phyloP scores from a whole-genome alignment of 352 stramenopile species.

The Phytophthora cajani region DNA sequence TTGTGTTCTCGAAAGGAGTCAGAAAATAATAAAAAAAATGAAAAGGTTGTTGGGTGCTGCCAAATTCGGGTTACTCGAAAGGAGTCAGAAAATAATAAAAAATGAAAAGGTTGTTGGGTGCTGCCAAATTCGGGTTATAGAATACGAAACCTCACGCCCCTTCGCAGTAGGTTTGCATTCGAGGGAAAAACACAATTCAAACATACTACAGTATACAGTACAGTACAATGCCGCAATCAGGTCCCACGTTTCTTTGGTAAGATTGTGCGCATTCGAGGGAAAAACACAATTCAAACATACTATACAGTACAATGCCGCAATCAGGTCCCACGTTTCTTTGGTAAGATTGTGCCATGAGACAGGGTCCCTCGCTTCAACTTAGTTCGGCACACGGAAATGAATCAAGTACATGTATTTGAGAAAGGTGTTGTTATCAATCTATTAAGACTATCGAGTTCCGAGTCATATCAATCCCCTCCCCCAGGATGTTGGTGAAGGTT shows the following conservation, averaged over 20 bases:
- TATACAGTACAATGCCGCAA: neutral
- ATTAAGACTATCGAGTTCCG: neutral
- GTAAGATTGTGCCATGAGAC: conserved; percentile 1
- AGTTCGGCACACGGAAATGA: neutral
- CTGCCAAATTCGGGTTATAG: too few relatives aligned
- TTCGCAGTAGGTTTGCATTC: too few relatives aligned
- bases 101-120: too few relatives aligned
- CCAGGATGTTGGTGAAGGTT: neutral
- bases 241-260: neutral
- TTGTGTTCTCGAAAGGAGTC: too few relatives aligned
- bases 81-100: too few relatives aligned
- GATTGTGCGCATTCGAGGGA: neutral
- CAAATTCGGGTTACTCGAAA: too few relatives aligned
- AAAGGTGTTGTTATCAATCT: neutral
- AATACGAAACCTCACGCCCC: too few relatives aligned
- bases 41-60: too few relatives aligned
- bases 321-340: neutral
- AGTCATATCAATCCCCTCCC: neutral
- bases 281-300: neutral
- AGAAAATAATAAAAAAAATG: too few relatives aligned
- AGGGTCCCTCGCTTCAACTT: neutral
- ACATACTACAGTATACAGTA: neutral
- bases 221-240: neutral
- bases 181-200: neutral
- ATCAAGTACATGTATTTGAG: neutral